Evolutionary conservation across 2,329 filamentous ascomycete species (phyloP), one percentile per base, ranked within the genome.

Genomic region (Paraphaeosphaeria minitans): DNA sequence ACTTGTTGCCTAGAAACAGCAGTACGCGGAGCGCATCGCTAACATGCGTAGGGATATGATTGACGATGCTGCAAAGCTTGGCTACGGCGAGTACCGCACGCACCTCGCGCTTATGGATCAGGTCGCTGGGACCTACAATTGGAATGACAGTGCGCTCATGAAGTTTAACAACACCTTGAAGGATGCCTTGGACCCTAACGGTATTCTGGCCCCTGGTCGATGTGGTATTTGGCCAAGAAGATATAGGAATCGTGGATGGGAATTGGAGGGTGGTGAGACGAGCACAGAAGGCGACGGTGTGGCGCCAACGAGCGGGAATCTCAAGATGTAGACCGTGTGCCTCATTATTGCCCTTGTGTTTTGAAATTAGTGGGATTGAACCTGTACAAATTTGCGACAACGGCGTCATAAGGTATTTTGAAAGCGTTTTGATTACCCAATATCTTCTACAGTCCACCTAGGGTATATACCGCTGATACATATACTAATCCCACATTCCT

Each of bases 21-120:
- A n/a, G 16, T n/a, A 8, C 14, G 13, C 16, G 4, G 37, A 3
- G 14, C 16, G 4, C 5, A 19, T 19, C 16, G 8, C n/a, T 49
- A 31, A 48, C 29, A 35, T 48, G 63, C 66, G 29, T 22, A 63
- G 63, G 27, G 70, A 70, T 35, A 68, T 73, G 56, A 73, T 74
- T 22, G 73, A 75, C 9, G 77, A 81, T 58, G 77, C 75, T 12
- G 78, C 78, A 1, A 69, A 63, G 12, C 64, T 75, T 9, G 78
- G 78, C 2, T 81, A 77, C 58, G 78, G 79, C 49, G 79, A 81
- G 61, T 82, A 82, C 62, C 72, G 80, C 21, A 82, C 81, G 0
- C 80, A 82, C 61, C 61, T 83, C 48, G 74, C 77, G 5, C 66
- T 82, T 24, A 81, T 80, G 74, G 80, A 82, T 55, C 79, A 82